A percentile compares a stretch with the other conserved stretches of the same genome.
phyloP scores from a whole-genome alignment of 164 flowering plant species.

The grape (Vitis vinifera) region DNA sequence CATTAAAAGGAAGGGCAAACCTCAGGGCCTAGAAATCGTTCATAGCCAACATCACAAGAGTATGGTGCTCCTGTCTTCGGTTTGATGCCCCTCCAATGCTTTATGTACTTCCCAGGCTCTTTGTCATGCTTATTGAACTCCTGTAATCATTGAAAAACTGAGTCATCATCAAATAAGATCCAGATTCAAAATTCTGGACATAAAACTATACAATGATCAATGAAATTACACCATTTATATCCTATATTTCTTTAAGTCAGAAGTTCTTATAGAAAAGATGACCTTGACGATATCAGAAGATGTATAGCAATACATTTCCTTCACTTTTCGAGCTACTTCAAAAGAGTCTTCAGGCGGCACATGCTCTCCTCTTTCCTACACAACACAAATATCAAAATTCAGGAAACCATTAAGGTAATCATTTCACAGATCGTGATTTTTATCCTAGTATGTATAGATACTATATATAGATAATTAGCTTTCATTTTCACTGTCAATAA shows the following conservation, averaged over 20 bases:
- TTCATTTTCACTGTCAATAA: not conserved
- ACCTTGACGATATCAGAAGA: constrained; percentile 98
- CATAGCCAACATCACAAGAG: constrained; percentile 95
- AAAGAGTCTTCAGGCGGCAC: constrained; percentile 95
- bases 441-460: too few species aligned
- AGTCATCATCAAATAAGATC: constrained; percentile 3
- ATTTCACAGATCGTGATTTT: too few species aligned
- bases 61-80: constrained; percentile 99
- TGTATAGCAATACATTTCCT: constrained; percentile 93
- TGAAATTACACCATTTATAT: not conserved
- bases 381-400: constrained; percentile 20
- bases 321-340: constrained; percentile 96
- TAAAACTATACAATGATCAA: not conserved
- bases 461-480: too few species aligned
- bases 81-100: constrained; percentile 95
- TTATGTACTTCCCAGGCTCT: constrained; percentile 87
- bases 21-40: constrained; percentile 99
- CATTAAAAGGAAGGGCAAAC: constrained; percentile 37
- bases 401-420: not conserved
- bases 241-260: not conserved
- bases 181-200: not conserved
- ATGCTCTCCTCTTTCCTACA: constrained; percentile 99
- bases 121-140: constrained; percentile 95
- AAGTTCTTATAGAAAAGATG: not conserved
- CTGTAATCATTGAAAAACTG: constrained; percentile 37